Evolutionary conservation across 2,329 filamentous ascomycete genomes (phyloP).

Genomic region (Neonectria hederae): DNA sequence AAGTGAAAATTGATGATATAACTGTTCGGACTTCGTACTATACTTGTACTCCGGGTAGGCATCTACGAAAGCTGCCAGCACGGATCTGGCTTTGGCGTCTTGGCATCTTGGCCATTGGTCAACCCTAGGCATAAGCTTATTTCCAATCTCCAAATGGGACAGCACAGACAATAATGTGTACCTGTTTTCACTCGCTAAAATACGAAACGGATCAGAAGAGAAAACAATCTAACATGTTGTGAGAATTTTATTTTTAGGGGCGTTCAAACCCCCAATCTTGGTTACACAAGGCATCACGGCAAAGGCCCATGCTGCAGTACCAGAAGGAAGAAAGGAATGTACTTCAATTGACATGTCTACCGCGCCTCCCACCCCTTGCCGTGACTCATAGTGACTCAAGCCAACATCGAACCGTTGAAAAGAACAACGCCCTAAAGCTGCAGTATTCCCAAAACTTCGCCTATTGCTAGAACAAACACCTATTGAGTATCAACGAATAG

Average conservation of each 20-base stretch:
- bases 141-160: not conserved
- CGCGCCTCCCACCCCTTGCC: not conserved
- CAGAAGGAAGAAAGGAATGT: not conserved
- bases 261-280: not conserved
- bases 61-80: not conserved
- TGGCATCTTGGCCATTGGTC: not conserved
- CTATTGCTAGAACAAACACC: no score
- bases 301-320: not conserved
- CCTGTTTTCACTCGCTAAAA: not conserved
- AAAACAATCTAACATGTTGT: not conserved
- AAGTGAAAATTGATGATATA: conserved; percentile 6
- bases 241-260: not conserved
- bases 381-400: conserved; percentile 1
- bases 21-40: not conserved
- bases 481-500: no score
- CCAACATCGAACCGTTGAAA: not conserved
- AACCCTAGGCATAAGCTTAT: not conserved
- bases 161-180: not conserved
- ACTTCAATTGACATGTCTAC: not conserved
- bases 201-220: not conserved
- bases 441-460: not conserved
- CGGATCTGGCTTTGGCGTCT: not conserved
- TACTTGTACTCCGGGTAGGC: not conserved
- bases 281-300: not conserved
- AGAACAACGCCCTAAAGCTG: not conserved